Evolutionary conservation across 2,329 filamentous ascomycete species (phyloP), one percentile per base, ranked within the genome.

Genomic region (Stylonectria norvegica): DNA sequence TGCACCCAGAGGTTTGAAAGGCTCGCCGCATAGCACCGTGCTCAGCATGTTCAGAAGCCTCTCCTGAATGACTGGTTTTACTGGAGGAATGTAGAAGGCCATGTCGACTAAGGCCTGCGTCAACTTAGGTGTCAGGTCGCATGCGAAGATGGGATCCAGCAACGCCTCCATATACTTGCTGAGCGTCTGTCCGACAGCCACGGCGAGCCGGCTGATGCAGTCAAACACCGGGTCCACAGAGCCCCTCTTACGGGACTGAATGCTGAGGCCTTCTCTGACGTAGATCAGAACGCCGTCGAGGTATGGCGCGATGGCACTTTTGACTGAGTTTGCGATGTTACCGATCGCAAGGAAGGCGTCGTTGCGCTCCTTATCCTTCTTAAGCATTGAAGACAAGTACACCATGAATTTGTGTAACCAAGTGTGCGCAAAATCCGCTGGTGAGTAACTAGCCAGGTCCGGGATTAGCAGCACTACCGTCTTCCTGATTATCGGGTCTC

Each of bases 131-230:
- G 89, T 96, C 37, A 98, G 74, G 34, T 95, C 93, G 61, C 93
- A 98, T 12, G 89, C 90, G 65, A 98, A 98, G 43, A 98, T 96
- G 9, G 94, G 90, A 54, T 96, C 91, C 8, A 98, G 76, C 19
- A 98, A 71, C 10, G 90, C 87, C 61, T 96, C 90, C 82, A 98
- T 96, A 61, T 97, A 96, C 67, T 97, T 98, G 75, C 89, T 97
- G 38, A 98, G 73, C 0, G 91, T 93, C 68, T 98, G 93, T 1
- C 93, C 93, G 20, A 97, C 93, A 3, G 93, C 93, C 32, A 95
- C 85, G 1, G 93, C 89, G 37, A 98, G 78, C 70, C 95, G 90
- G 63, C 94, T 98, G 62, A 98, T 94, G 65, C 93, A 98, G 65
- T 95, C 88, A 57, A 97, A 97, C 46, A 97, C 91, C 0, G 91